Conservation (phyloP, 192 early-diverging fungal genomes). For the Coemansia sp. region DNA sequence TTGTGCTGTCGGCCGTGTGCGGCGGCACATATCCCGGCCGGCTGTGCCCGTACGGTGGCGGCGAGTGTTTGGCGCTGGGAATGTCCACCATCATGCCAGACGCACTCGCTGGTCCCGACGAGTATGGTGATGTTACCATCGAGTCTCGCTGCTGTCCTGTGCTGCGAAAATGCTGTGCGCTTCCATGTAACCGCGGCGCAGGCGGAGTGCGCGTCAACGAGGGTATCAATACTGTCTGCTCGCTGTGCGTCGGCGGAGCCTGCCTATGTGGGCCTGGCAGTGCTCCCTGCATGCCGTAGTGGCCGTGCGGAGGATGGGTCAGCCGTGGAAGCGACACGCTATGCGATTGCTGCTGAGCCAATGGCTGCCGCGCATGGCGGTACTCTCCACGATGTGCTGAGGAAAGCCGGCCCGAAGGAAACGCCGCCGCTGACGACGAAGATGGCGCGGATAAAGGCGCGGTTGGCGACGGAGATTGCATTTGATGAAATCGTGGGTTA, state of each 20-base stretch:
- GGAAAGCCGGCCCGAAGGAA: constrained; percentile 14
- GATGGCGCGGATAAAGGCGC: constrained; percentile 25
- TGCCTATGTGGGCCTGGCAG: constrained; percentile 21
- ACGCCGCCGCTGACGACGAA: constrained; percentile 9
- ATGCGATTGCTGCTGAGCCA: constrained; percentile 3
- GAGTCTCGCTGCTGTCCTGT: constrained; percentile 3
- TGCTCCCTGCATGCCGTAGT: constrained; percentile 14
- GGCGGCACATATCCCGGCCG: constrained; percentile 9
- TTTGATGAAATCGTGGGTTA: constrained; percentile 4
- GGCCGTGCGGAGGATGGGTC: constrained; percentile 12
- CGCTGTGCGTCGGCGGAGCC: constrained; percentile 4
- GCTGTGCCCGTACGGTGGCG: constrained; percentile 2
- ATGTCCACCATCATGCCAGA: constrained; percentile 22
- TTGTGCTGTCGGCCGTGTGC: constrained; percentile 8
- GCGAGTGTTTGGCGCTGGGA: constrained; percentile 21
- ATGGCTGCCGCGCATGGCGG: neutral
- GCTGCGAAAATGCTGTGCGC: constrained; percentile 5
- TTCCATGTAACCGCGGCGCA: neutral
- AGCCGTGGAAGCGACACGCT: constrained; percentile 8
- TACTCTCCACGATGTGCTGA: constrained; percentile 11
- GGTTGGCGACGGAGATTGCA: constrained; percentile 14
- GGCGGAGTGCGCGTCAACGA: constrained; percentile 17
- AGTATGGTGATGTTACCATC: constrained; percentile 18
- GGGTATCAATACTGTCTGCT: constrained; percentile 19
- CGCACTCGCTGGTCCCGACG: constrained; percentile 6